Conservation (phyloP, 345 rosid genomes). For the Gynandropsis gynandra region DNA sequence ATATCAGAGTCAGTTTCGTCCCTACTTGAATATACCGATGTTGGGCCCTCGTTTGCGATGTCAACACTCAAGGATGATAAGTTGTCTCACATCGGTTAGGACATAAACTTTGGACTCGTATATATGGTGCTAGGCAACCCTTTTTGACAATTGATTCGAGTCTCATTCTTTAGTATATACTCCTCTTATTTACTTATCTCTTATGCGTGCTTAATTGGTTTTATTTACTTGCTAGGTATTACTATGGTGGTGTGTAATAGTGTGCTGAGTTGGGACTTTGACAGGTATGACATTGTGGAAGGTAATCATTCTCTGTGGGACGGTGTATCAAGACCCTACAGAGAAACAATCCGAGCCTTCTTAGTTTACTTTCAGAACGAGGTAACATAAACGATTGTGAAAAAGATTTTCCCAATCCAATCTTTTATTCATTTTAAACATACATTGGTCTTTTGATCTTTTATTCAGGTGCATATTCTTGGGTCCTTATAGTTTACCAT, state of each 20-base stretch:
- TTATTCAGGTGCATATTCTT: constrained; percentile 9
- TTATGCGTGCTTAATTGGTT: too few species aligned
- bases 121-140: too few species aligned
- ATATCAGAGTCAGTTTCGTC: too few species aligned
- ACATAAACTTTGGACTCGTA: too few species aligned
- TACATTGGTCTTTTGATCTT: constrained; percentile 4
- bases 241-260: constrained; percentile 26
- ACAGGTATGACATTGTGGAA: constrained; percentile 78
- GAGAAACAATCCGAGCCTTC: constrained; percentile 91
- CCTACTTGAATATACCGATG: too few species aligned
- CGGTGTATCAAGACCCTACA: constrained; percentile 80
- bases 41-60: too few species aligned
- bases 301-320: constrained; percentile 70
- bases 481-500: neutral
- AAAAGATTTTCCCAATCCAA: too few species aligned
- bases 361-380: constrained; percentile 87
- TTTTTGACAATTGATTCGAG: neutral
- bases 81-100: too few species aligned
- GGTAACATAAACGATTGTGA: constrained; percentile 30
- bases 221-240: constrained; percentile 28
- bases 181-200: neutral
- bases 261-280: constrained; percentile 38
- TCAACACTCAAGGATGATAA: too few species aligned
- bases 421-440: too few species aligned
- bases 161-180: neutral